Conservation (phyloP, 1,284 basidiomycete genomes). For the Singerocomus inundabilis region DNA sequence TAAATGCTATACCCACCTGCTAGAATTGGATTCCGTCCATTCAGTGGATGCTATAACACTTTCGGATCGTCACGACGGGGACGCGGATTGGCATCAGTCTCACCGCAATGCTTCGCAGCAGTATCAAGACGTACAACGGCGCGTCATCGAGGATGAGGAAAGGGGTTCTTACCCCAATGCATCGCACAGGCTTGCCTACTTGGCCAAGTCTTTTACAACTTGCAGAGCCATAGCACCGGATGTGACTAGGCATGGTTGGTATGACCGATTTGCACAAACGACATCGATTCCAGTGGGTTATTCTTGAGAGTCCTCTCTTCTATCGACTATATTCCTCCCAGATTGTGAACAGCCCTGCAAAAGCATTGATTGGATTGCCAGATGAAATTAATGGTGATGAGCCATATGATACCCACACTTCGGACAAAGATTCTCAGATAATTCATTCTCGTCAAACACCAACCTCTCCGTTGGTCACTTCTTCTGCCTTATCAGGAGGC, state of each 20-base stretch:
- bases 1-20: conserved; percentile 52
- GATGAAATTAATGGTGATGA: conserved; percentile 11
- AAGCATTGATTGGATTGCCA: conserved; percentile 11
- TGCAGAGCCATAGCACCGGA: conserved; percentile 43
- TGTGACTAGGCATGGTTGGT: conserved; percentile 48
- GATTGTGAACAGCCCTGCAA: conserved; percentile 22
- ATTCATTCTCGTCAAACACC: not conserved
- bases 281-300: conserved; percentile 26
- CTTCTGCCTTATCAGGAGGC: not conserved
- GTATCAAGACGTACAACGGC: conserved; percentile 25
- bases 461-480: not conserved
- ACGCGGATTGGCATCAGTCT: conserved; percentile 45
- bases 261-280: conserved; percentile 38
- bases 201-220: conserved; percentile 41
- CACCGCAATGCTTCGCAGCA: conserved; percentile 37
- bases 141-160: conserved; percentile 35
- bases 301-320: not conserved
- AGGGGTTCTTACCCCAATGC: conserved; percentile 37
- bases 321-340: conserved; percentile 9
- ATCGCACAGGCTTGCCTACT: conserved; percentile 34
- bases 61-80: conserved; percentile 24
- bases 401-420: not conserved
- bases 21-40: conserved; percentile 46
- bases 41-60: conserved; percentile 47
- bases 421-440: not conserved